Evolutionary conservation across 495 filamentous ascomycete genomes (phyloP).

Genomic region (Annulohypoxylon bovei): DNA sequence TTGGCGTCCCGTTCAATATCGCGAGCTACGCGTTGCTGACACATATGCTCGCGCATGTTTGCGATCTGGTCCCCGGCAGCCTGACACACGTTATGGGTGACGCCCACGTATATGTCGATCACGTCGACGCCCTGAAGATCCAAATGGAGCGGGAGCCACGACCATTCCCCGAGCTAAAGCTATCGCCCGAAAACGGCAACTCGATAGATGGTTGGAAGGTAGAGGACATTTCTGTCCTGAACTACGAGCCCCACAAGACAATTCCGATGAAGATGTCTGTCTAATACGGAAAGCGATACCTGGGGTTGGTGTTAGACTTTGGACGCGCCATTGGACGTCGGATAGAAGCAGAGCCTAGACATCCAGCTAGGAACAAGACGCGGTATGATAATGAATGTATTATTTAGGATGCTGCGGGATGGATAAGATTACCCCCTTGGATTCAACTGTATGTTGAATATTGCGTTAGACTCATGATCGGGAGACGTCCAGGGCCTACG

Average conservation of each 20-base stretch:
- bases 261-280: conserved; percentile 99
- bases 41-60: conserved; percentile 91
- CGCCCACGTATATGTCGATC: conserved; percentile 93
- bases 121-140: conserved; percentile 83
- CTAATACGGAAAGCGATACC: conserved; percentile 43
- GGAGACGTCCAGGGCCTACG: not conserved
- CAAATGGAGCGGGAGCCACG: conserved; percentile 83
- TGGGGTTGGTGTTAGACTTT: not conserved
- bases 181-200: conserved; percentile 70
- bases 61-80: conserved; percentile 81
- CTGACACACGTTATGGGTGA: conserved; percentile 96
- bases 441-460: not conserved
- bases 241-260: conserved; percentile 87
- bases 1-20: conserved; percentile 98
- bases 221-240: conserved; percentile 88
- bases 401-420: not conserved
- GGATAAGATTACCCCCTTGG: too few relatives aligned
- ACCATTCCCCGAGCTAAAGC: conserved; percentile 81
- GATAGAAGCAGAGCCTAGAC: not conserved
- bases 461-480: not conserved
- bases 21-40: conserved; percentile 91
- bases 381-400: conserved; percentile 31
- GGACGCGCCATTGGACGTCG: not conserved
- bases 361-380: not conserved
- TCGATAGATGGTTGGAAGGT: conserved; percentile 85